Evolutionary conservation across 2,329 filamentous ascomycete species (phyloP), one percentile per base, ranked within the genome.

Genomic region (Scortechinia acanthostroma): DNA sequence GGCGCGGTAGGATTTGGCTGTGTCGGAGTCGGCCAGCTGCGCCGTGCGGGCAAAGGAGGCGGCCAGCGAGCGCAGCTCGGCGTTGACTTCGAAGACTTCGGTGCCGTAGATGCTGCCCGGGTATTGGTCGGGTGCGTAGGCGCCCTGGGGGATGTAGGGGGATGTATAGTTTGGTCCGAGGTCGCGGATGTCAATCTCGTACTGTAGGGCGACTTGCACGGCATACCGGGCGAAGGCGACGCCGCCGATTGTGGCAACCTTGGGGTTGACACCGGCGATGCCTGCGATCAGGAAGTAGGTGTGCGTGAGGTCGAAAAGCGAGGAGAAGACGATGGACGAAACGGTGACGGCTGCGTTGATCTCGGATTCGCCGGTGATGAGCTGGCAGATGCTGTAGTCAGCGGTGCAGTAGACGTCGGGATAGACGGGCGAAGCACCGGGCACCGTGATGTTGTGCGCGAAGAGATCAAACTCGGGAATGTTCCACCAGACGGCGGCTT

Each of bases 201-300:
- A 86, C 59, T 90, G 85, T 45, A 89, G 66, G 0, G 80, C 84
- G 2, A 88, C 83, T 56, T 90, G 86, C 3, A 90, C 73, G 0
- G 83, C 77, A 55, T 80, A 91, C 19, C 77, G 74, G 28, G 80
- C 75, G 45, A 91, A 77, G 1, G 82, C 81, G 0, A 87, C 83
- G 33, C 75, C 74, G 40, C 76, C 78, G 3, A 86, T 69, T 0
- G 85, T 88, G 19, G 73, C 79, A 21, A 77, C 63, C 49, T 81
- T 76, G 1, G 86, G 86, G 58, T 79, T 88, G 37, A 88, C 71
- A n/a, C 86, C 86, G 2, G 80, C 85, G 49, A 91, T 89, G 2
- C 86, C 86, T 1, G 74, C 78, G 22, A 87, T 60, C 47, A 90
- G 61, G 61, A 88, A 88, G 63, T 90, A 90, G 1, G 85, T 84